Conservation (phyloP, 176 grass and related monocot genomes). For the Aechmea fasciata region DNA sequence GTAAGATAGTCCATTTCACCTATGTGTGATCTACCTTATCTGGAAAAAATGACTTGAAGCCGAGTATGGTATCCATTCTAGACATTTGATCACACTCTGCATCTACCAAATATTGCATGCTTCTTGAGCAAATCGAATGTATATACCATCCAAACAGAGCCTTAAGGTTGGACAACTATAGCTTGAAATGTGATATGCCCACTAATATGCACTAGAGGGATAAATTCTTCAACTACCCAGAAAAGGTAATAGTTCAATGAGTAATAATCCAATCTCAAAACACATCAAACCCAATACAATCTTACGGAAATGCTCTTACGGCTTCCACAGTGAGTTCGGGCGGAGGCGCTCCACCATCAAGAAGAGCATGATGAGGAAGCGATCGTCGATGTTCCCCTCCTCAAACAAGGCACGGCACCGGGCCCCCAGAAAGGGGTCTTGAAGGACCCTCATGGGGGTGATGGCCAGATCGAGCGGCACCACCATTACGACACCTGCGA, state of each 20-base stretch:
- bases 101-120: no score
- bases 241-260: not conserved
- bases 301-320: constrained; percentile 25
- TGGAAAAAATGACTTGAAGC: no score
- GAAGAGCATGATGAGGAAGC: constrained; percentile 85
- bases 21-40: no score
- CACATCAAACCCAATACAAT: no score
- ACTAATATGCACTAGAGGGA: not conserved
- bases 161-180: no score
- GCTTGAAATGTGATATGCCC: not conserved
- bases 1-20: no score
- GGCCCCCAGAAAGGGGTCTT: constrained; percentile 60
- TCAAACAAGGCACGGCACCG: constrained; percentile 60
- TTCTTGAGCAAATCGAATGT: no score
- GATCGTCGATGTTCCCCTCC: constrained; percentile 59
- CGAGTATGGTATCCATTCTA: no score
- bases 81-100: no score
- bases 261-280: not conserved
- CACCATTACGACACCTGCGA: constrained; percentile 62
- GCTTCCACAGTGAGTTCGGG: constrained; percentile 79
- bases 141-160: no score
- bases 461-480: constrained; percentile 84
- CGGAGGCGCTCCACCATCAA: constrained; percentile 75
- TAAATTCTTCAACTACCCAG: not conserved
- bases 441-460: constrained; percentile 84